A percentile compares a stretch with the other conserved stretches of the same genome.
These are phyloP conservation scores for Fraxinus platypoda DNA, from an alignment of 305 asterid genomes.

Conservation along the genomic window DNA sequence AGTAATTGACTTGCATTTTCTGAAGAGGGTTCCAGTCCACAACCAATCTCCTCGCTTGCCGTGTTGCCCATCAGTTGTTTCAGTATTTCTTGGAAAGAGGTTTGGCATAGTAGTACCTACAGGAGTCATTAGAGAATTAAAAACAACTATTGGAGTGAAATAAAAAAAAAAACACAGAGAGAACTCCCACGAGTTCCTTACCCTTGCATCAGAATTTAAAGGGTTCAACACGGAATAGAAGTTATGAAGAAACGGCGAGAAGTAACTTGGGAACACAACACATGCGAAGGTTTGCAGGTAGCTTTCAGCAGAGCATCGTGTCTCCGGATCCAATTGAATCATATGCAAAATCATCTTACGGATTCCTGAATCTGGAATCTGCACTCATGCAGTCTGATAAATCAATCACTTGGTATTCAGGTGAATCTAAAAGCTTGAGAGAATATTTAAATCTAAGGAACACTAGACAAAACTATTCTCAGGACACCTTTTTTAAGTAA, in stretches of 20 bases:
- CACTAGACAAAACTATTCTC: neutral
- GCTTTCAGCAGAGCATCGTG: constrained; percentile 85
- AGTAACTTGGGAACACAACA: constrained; percentile 86
- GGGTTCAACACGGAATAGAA: constrained; percentile 93
- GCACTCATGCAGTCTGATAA: constrained; percentile 30
- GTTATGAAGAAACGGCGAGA: constrained; percentile 93
- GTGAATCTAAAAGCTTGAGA: constrained; percentile 8
- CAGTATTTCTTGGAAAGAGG: constrained; percentile 85
- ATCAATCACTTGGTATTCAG: constrained; percentile 21
- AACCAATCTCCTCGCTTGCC: constrained; percentile 36
- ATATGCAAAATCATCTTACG: constrained; percentile 98
- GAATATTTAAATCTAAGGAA: constrained; percentile 11
- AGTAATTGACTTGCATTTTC: constrained; percentile 33
- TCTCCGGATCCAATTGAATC: constrained; percentile 94
- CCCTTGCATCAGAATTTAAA: constrained; percentile 90
- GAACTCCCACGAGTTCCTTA: constrained; percentile 37
- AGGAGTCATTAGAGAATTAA: constrained; percentile 26
- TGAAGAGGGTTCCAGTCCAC: constrained; percentile 35
- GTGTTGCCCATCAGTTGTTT: constrained; percentile 78
- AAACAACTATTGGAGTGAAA: constrained; percentile 15
- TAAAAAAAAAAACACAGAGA: constrained; percentile 12
- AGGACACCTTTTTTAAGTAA: neutral
- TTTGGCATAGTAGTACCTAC: constrained; percentile 93
- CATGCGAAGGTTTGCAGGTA: constrained; percentile 81
- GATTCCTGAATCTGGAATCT: constrained; percentile 98